phyloP scores from a whole-genome alignment of 257 asterid species.

The Solanum ossicruentum region DNA sequence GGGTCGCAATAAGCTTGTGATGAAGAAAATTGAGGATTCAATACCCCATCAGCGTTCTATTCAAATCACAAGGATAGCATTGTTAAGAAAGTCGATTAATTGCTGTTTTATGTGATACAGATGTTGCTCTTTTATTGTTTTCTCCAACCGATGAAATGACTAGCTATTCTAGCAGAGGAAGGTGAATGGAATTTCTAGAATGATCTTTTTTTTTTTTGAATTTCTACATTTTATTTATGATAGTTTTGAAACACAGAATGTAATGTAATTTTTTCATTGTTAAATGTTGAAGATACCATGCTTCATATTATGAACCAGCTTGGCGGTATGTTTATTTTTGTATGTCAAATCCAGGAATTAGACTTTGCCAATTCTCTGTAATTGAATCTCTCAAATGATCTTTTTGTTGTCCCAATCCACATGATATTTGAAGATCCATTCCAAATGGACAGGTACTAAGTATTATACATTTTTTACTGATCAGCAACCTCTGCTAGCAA shows the following conservation, averaged over 20 bases:
- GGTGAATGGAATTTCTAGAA: too few species aligned
- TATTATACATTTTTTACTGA: not conserved
- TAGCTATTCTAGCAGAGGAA: too few species aligned
- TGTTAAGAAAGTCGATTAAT: too few species aligned
- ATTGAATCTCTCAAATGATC: not conserved
- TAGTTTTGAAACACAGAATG: not conserved
- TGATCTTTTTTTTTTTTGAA: not conserved
- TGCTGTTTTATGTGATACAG: too few species aligned
- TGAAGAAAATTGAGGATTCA: too few species aligned
- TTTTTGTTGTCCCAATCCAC: not conserved
- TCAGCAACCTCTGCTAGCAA: not conserved
- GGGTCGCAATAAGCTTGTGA: too few species aligned
- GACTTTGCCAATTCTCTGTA: not conserved
- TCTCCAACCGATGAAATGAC: too few species aligned
- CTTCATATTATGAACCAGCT: conserved; percentile 45
- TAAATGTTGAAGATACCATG: conserved; percentile 51
- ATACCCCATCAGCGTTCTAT: too few species aligned
- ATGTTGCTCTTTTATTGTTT: too few species aligned
- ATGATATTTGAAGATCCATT: conserved; percentile 29
- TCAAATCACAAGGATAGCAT: too few species aligned
- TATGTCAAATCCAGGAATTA: not conserved
- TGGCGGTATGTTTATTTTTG: conserved; percentile 21
- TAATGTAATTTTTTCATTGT: not conserved
- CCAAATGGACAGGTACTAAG: conserved; percentile 28
- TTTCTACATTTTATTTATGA: not conserved